Evolutionary conservation across 2,329 filamentous ascomycete genomes (phyloP).

Genomic region (Fusarium virguliforme): DNA sequence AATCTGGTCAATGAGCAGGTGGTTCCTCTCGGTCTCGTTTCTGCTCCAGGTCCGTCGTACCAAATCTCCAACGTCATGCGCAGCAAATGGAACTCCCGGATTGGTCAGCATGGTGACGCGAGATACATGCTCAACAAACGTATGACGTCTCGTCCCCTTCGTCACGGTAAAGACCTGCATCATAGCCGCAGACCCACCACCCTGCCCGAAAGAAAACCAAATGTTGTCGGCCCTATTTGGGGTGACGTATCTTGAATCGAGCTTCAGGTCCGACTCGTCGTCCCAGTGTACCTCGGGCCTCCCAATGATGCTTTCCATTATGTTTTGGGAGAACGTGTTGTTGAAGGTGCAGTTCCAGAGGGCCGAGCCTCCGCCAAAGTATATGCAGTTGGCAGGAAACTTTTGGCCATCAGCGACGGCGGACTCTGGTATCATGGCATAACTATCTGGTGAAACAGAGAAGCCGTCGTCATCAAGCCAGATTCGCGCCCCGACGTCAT

Average conservation of each 20-base stretch:
- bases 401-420: rapidly evolving
- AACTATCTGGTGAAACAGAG: conserved; percentile 31
- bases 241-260: conserved; percentile 28
- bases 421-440: background rate
- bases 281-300: conserved; percentile 39
- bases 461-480: conserved; percentile 36
- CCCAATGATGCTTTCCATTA: background rate
- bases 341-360: conserved; percentile 41
- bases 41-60: conserved; percentile 26
- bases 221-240: conserved; percentile 39
- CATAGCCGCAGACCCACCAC: conserved; percentile 36
- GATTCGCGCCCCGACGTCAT: conserved; percentile 21
- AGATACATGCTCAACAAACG: conserved; percentile 20
- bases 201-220: conserved; percentile 30
- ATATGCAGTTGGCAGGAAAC: background rate
- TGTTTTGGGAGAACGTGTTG: conserved; percentile 7
- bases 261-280: background rate
- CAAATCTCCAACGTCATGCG: conserved; percentile 19
- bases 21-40: conserved; percentile 19
- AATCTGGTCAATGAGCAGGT: conserved; percentile 17
- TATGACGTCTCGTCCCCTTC: conserved; percentile 27
- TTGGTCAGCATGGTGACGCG: conserved; percentile 34
- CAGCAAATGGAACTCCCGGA: background rate
- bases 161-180: conserved; percentile 40
- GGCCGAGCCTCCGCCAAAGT: background rate